A percentile compares a stretch with the other conserved stretches of the same genome.
phyloP scores from a whole-genome alignment of 495 filamentous ascomycete genomes.

The Podospora fimiseda region DNA sequence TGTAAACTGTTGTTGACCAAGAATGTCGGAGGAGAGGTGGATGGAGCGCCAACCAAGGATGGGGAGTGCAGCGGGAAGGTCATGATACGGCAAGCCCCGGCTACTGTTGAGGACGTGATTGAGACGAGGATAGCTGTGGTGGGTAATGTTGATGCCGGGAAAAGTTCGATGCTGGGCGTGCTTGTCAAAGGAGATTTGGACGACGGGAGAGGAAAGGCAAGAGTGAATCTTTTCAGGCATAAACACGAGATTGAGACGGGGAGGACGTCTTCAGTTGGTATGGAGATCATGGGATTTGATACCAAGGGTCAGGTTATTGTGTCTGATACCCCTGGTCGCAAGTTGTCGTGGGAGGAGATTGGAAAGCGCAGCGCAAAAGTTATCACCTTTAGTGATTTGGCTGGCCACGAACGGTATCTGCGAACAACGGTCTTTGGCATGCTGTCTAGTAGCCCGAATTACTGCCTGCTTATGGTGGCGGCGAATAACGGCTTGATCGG shows the following conservation, averaged over 20 bases:
- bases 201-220: conserved; percentile 88
- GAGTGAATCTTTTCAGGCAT: conserved; percentile 94
- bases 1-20: conserved; percentile 77
- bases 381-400: conserved; percentile 92
- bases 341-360: conserved; percentile 94
- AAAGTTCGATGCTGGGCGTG: conserved; percentile 94
- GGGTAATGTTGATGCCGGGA: conserved; percentile 95
- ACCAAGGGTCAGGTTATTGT: conserved; percentile 77
- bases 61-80: conserved; percentile 73
- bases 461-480: conserved; percentile 96
- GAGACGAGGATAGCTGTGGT: conserved; percentile 97
- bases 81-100: conserved; percentile 68
- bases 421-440: conserved; percentile 96
- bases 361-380: conserved; percentile 93
- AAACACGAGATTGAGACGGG: conserved; percentile 97
- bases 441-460: conserved; percentile 91
- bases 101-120: conserved; percentile 75
- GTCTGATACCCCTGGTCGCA: conserved; percentile 66
- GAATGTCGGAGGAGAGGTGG: conserved; percentile 75
- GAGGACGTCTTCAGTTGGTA: conserved; percentile 89
- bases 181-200: conserved; percentile 93
- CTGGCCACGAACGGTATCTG: conserved; percentile 91
- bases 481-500: conserved; percentile 96
- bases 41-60: conserved; percentile 61
- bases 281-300: conserved; percentile 99